These are phyloP conservation scores for Selaginella tamariscina DNA, from an alignment of 75 land plant species.

Conservation along the genomic window DNA sequence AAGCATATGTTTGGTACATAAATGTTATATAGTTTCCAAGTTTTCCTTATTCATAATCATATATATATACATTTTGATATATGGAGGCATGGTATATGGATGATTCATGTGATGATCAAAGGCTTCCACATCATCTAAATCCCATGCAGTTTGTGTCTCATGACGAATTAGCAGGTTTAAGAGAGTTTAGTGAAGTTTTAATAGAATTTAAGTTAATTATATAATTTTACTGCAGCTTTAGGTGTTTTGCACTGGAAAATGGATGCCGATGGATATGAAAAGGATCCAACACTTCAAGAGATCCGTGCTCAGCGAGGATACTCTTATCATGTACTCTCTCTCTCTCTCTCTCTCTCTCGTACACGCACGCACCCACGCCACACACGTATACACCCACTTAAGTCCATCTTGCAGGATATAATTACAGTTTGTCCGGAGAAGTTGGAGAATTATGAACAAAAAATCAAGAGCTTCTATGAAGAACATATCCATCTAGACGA, in stretches of 20 bases:
- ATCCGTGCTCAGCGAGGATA: neutral
- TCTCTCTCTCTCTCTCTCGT: neutral
- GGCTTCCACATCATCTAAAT: conserved; percentile 76
- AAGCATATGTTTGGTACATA: too few species aligned
- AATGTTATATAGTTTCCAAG: too few species aligned
- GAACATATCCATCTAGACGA: conserved; percentile 92
- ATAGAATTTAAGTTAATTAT: neutral
- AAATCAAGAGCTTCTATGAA: conserved; percentile 68
- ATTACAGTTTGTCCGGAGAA: conserved; percentile 60
- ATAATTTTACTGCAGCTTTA: neutral
- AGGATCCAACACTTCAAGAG: neutral
- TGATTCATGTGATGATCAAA: conserved; percentile 64
- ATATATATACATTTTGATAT: too few species aligned
- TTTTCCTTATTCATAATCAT: too few species aligned
- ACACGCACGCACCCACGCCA: neutral
- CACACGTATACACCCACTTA: too few species aligned
- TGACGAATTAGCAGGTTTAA: conserved; percentile 51
- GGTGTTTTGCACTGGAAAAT: neutral
- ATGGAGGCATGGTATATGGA: conserved; percentile 99
- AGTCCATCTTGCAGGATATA: conserved; percentile 55
- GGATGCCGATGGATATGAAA: neutral
- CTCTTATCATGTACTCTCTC: neutral
- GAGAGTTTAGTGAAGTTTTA: neutral
- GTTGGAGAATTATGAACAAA: conserved; percentile 60
- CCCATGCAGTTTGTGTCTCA: conserved; percentile 62